Percentiles rank a stretch among this genome's conserved stretches.
phyloP scores from a whole-genome alignment of 2,329 filamentous ascomycete genomes.

The Ascochyta fabae region DNA sequence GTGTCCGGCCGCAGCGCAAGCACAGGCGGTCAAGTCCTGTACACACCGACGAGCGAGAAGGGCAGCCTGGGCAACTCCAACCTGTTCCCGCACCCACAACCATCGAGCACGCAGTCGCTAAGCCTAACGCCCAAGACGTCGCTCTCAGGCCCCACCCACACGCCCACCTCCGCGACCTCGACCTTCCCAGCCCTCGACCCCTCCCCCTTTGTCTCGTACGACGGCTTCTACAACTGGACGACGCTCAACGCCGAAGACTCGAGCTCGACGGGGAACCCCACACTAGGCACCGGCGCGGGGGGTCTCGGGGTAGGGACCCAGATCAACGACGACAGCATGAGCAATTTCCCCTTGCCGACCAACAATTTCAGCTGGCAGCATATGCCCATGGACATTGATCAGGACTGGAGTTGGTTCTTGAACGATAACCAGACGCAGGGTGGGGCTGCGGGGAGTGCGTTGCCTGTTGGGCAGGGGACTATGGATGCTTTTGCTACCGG shows the following conservation, averaged over 20 bases:
- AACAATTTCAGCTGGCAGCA: constrained; percentile 50
- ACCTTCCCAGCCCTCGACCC: constrained; percentile 21
- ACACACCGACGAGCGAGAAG: constrained; percentile 15
- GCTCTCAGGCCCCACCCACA: constrained; percentile 22
- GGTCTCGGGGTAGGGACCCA: constrained; percentile 13
- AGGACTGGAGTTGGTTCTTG: constrained; percentile 52
- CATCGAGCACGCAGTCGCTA: neutral
- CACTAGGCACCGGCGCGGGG: neutral
- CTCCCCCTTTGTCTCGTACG: constrained; percentile 46
- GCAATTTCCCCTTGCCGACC: constrained; percentile 41
- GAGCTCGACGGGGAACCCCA: neutral
- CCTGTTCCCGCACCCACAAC: neutral
- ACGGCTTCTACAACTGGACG: constrained; percentile 50
- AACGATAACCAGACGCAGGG: constrained; percentile 36
- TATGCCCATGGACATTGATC: constrained; percentile 51
- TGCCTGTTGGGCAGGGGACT: neutral
- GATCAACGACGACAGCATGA: constrained; percentile 42
- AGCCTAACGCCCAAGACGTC: constrained; percentile 17
- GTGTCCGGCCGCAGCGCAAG: neutral
- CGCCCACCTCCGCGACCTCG: constrained; percentile 10
- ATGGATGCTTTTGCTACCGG: constrained; percentile 7
- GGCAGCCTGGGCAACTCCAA: neutral
- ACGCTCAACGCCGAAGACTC: constrained; percentile 26
- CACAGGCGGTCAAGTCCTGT: neutral
- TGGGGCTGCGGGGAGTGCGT: neutral